Percentiles rank a stretch among this genome's conserved stretches.
phyloP scores from a whole-genome alignment of 2,329 filamentous ascomycete genomes.

The Sporothrix euskadiensis region DNA sequence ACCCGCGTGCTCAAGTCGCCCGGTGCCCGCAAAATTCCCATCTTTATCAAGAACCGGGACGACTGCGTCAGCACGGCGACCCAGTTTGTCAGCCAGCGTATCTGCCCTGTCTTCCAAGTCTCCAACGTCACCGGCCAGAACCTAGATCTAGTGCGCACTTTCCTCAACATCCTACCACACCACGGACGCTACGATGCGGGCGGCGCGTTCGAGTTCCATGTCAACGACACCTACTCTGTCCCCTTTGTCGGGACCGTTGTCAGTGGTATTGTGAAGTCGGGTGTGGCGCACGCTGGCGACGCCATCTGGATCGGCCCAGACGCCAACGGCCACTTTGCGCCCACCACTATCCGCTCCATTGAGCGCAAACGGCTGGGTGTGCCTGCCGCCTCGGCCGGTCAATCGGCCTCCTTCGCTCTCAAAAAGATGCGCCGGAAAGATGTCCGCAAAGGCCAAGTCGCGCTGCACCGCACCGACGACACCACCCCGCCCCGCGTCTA shows the following conservation, averaged over 20 bases:
- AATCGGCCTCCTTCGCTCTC: constrained; percentile 88
- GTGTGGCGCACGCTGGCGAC: constrained; percentile 88
- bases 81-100: constrained; percentile 91
- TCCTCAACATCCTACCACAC: constrained; percentile 92
- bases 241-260: constrained; percentile 97
- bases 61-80: constrained; percentile 94
- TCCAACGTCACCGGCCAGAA: constrained; percentile 96
- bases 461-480: constrained; percentile 78
- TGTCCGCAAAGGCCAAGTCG: constrained; percentile 97
- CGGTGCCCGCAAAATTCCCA: constrained; percentile 89
- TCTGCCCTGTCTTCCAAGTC: constrained; percentile 96
- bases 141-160: constrained; percentile 85
- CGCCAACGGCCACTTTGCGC: constrained; percentile 82
- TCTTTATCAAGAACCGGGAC: constrained; percentile 89
- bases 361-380: constrained; percentile 91
- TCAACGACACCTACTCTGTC: constrained; percentile 98
- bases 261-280: constrained; percentile 85
- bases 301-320: constrained; percentile 86
- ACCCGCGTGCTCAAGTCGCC: constrained; percentile 92
- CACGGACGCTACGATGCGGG: constrained; percentile 89
- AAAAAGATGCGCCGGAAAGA: constrained; percentile 87
- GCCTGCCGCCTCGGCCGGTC: constrained; percentile 83
- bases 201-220: constrained; percentile 87
- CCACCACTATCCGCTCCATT: constrained; percentile 85
- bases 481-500: constrained; percentile 66